Evolutionary conservation across 306 rosid genomes (phyloP).

Genomic region (Cercis canadensis): DNA sequence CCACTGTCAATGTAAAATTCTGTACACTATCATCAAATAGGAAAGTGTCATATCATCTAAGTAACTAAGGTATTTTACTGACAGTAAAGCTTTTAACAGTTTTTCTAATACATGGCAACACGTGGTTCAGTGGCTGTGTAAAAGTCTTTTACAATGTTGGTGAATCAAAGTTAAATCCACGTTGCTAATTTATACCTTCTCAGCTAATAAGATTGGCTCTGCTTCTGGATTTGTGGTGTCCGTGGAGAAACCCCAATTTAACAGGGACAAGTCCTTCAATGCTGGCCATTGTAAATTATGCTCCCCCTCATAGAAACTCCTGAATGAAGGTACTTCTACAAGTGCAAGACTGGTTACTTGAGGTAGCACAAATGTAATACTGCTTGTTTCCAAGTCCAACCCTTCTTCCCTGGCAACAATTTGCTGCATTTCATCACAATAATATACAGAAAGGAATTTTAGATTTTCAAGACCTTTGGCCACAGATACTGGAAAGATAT

Average conservation of each 20-base stretch:
- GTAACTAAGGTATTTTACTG: too few relatives aligned
- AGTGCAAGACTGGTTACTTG: background rate
- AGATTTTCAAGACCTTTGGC: slow-evolving; percentile 17
- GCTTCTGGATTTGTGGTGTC: background rate
- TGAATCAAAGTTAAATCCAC: too few relatives aligned
- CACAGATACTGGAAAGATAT: slow-evolving; percentile 38
- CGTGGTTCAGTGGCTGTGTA: too few relatives aligned
- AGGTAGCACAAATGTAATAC: background rate
- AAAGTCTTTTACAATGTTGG: too few relatives aligned
- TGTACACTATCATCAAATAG: too few relatives aligned
- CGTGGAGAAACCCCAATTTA: slow-evolving; percentile 25
- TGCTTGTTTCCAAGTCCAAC: background rate
- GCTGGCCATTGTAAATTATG: slow-evolving; percentile 3
- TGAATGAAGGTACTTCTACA: background rate
- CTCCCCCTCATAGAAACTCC: slow-evolving; percentile 5
- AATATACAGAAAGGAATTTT: fast-evolving
- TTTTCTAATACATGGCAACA: too few relatives aligned
- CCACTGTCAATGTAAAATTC: too few relatives aligned
- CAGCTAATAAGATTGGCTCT: background rate
- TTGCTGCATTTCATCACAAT: background rate
- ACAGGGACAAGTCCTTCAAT: slow-evolving; percentile 20
- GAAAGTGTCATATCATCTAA: too few relatives aligned
- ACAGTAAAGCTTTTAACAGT: too few relatives aligned
- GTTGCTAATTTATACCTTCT: too few relatives aligned
- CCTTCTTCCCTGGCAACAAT: slow-evolving; percentile 13